Percentiles rank a stretch among this genome's conserved stretches.
Conservation (phyloP, 129 eudicot species). For the Pittosporum tobira region DNA sequence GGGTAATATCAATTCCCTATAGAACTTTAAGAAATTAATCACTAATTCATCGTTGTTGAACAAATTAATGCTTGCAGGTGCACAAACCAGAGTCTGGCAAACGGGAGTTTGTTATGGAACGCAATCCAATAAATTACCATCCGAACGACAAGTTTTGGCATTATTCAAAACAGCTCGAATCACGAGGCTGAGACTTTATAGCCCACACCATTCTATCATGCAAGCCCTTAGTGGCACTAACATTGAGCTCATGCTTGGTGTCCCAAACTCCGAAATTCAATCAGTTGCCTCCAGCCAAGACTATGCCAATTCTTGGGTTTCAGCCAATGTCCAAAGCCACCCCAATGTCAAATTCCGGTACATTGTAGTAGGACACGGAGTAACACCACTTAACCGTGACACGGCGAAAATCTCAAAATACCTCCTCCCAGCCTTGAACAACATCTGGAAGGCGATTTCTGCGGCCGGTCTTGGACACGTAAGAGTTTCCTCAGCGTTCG, state of each 20-base stretch:
- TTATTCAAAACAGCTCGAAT: not conserved
- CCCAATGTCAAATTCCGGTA: conserved; percentile 32
- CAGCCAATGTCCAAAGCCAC: conserved; percentile 26
- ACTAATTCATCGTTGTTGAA: too few relatives aligned
- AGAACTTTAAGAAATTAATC: too few relatives aligned
- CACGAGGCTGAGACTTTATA: not conserved
- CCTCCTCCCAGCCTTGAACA: conserved; percentile 33
- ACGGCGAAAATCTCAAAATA: conserved; percentile 8
- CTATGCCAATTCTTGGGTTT: conserved; percentile 44
- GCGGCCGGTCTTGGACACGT: conserved; percentile 14
- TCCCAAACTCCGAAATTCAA: conserved; percentile 24
- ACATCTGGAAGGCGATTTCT: conserved; percentile 18
- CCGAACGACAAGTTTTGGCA: not conserved
- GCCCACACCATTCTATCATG: conserved; percentile 11
- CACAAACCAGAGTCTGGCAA: not conserved
- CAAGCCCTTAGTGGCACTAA: conserved; percentile 38
- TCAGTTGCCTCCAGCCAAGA: conserved; percentile 21
- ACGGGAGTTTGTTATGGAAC: not conserved
- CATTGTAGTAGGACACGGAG: conserved; percentile 56
- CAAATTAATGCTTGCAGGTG: too few relatives aligned
- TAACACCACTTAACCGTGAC: conserved; percentile 13
- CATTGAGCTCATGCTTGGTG: conserved; percentile 47
- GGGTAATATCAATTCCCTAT: too few relatives aligned
- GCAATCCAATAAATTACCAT: not conserved
- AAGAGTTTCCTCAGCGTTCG: conserved; percentile 29